phyloP scores from a whole-genome alignment of 208 protist species.

The Leishmania aethiopica region DNA sequence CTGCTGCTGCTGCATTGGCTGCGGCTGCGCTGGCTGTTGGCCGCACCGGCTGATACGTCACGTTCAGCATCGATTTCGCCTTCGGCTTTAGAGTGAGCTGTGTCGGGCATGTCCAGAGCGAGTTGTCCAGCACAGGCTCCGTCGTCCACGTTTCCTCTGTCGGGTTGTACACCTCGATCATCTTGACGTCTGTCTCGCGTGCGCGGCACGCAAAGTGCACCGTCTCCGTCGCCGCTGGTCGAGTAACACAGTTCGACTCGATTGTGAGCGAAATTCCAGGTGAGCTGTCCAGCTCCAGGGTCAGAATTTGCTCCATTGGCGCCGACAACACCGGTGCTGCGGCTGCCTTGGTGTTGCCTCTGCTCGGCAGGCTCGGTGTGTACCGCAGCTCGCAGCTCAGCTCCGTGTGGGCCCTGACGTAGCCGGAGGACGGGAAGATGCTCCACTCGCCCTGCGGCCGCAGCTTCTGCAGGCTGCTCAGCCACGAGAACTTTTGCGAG shows the following conservation, averaged over 20 bases:
- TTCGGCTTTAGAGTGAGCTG: constrained; percentile 82
- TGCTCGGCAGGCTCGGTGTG: constrained; percentile 45
- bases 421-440: constrained; percentile 81
- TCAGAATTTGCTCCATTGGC: constrained; percentile 41
- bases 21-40: constrained; percentile 47
- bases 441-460: constrained; percentile 61
- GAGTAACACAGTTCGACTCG: constrained; percentile 80
- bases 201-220: constrained; percentile 87
- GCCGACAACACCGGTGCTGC: background rate
- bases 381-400: constrained; percentile 91
- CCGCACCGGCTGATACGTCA: constrained; percentile 91
- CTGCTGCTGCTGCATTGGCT: background rate
- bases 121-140: constrained; percentile 84
- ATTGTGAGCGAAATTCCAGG: constrained; percentile 78
- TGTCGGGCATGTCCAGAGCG: constrained; percentile 68
- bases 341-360: background rate
- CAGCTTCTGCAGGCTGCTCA: constrained; percentile 32
- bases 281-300: constrained; percentile 83
- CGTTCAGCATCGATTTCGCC: constrained; percentile 47
- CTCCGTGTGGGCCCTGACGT: constrained; percentile 90
- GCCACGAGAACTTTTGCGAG: constrained; percentile 91
- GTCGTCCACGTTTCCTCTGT: constrained; percentile 81
- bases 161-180: constrained; percentile 85
- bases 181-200: constrained; percentile 63
- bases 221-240: constrained; percentile 63